Base-by-base conservation (phyloP, 164 flowering plant species). In the Kingdonia uniflora region DNA sequence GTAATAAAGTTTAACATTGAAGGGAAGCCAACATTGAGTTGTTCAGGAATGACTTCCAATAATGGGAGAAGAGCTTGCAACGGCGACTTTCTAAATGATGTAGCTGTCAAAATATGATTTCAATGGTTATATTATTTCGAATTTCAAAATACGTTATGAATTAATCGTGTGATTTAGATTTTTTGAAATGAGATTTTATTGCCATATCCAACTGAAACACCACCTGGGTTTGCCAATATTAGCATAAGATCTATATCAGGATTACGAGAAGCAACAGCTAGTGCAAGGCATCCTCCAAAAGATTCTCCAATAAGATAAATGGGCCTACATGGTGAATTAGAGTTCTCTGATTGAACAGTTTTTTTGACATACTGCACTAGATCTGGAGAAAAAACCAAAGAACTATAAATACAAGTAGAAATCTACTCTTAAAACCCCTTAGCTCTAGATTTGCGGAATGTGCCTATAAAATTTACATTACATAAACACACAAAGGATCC, bases 291-390 rank as follows among this genome's bases (percentile, higher is more conserved):
- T 55, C 62, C 89, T 60, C 95, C 89, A 47, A 82, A 24, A 52
- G 89, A 80, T 47, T 85, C 95, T 41, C 85, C 89, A 54, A 82
- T 87, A 51, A 82, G 59, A 71, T 78, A 85, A 58, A 85, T 80
- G 2, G 95, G 95, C 53, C 68, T 75, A 29, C 64, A 60, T n/a
- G 81, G 81, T 25, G 65, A 60, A 16, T 50, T 59, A 12, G 48
- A 15, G 54, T 55, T 45, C 63, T 82, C 85, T 17, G 68, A 55
- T 57, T 62, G 75, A 15, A 80, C 55, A 39, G 82, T 73, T 51
- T 56, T 67, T 65, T 80, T 87, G 42, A 86, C 80, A 51, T 78
- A 45, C 56, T 63, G 65, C 59, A 78, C 78, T 33, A 84, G 67
- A 11, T 69, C 95, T 87, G 70, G 20, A 62, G 2, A 21, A n/a